A percentile compares a stretch with the other conserved stretches of the same genome.
phyloP scores from a whole-genome alignment of 2,329 filamentous ascomycete genomes.

The Penicillium sp. region DNA sequence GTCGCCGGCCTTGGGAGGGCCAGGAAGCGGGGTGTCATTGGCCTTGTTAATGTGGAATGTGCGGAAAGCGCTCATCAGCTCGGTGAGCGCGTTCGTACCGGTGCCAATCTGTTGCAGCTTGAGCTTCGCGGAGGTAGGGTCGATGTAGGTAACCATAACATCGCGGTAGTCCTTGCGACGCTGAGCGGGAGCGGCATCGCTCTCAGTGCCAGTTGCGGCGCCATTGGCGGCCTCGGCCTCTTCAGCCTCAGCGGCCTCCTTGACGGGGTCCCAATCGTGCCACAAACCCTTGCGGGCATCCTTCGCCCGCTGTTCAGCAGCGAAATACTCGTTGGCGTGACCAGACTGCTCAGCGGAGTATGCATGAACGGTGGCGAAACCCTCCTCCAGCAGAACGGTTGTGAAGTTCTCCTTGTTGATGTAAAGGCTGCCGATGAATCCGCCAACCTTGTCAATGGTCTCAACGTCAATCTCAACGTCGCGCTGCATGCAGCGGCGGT shows the following conservation, averaged over 20 bases:
- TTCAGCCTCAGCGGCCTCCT: constrained; percentile 66
- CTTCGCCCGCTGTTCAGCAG: constrained; percentile 86
- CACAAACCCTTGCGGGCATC: constrained; percentile 83
- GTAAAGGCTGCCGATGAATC: constrained; percentile 93
- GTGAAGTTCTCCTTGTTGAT: constrained; percentile 95
- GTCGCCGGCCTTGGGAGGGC: constrained; percentile 84
- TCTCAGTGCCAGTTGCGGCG: constrained; percentile 53
- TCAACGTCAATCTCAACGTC: constrained; percentile 96
- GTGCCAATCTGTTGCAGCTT: constrained; percentile 90
- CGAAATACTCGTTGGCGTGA: constrained; percentile 80
- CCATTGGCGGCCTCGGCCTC: constrained; percentile 47
- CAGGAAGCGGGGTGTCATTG: constrained; percentile 70
- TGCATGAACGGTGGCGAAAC: constrained; percentile 83
- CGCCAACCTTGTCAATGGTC: constrained; percentile 92
- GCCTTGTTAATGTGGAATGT: constrained; percentile 82
- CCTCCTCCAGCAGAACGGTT: constrained; percentile 89
- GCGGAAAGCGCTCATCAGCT: constrained; percentile 86
- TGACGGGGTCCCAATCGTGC: constrained; percentile 89
- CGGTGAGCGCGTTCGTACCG: constrained; percentile 79
- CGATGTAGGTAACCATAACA: constrained; percentile 87
- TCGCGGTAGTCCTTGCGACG: constrained; percentile 89
- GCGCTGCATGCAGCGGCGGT: constrained; percentile 82
- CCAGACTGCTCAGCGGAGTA: constrained; percentile 96
- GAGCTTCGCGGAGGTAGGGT: constrained; percentile 69
- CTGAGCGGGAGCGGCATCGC: constrained; percentile 50